These are phyloP conservation scores for Irpex sp. DNA, from an alignment of 1,284 basidiomycete species.

Conservation along the genomic window DNA sequence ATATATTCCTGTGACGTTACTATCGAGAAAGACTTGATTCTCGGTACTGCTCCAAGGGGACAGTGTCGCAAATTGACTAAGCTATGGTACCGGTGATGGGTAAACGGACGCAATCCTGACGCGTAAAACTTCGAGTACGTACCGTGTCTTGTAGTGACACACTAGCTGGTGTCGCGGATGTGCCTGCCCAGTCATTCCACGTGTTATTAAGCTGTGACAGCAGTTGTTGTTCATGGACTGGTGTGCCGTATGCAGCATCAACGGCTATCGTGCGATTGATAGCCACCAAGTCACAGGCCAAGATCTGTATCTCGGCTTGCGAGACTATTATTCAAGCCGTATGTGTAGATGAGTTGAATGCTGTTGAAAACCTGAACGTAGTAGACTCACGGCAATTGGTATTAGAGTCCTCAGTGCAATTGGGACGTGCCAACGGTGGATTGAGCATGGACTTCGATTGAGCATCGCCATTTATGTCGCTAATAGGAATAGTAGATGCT, in stretches of 20 bases:
- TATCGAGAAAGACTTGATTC: no score
- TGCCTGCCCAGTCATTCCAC: not conserved
- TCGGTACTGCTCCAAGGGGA: no score
- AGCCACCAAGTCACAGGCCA: not conserved
- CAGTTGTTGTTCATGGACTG: not conserved
- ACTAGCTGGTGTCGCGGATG: not conserved
- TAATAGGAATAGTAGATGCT: not conserved
- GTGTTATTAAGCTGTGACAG: not conserved
- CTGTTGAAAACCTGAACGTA: no score
- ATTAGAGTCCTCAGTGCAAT: not conserved
- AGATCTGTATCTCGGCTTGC: not conserved
- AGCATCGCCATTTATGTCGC: not conserved
- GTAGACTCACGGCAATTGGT: not conserved
- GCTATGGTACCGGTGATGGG: no score
- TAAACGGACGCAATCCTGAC: no score
- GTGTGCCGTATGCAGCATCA: not conserved
- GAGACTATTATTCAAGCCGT: no score
- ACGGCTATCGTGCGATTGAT: not conserved
- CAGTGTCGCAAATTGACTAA: no score
- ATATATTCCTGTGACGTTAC: no score
- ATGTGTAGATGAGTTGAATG: no score
- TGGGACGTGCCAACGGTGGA: not conserved
- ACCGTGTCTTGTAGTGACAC: no score
- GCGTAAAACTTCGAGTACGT: no score
- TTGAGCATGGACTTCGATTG: not conserved